phyloP scores from a whole-genome alignment of 805 yeast genomes.

The Starmerella scarabaei region DNA sequence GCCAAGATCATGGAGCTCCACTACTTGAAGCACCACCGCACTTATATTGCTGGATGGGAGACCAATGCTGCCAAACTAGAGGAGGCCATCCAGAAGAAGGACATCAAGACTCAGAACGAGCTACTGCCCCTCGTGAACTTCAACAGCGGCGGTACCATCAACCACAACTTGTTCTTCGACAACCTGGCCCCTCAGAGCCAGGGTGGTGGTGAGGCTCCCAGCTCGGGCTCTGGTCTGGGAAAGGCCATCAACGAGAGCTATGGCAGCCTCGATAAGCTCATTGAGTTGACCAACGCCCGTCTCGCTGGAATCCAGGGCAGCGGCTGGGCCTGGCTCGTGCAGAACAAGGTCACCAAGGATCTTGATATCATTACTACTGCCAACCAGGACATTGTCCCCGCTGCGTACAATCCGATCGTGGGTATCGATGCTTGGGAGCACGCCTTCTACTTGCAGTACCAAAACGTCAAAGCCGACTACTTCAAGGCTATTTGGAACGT shows the following conservation, averaged over 20 bases:
- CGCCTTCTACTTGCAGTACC: slow-evolving; percentile 87
- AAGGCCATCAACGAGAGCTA: slow-evolving; percentile 49
- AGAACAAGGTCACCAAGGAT: slow-evolving; percentile 56
- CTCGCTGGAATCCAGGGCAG: slow-evolving; percentile 88
- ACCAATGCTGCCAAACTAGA: slow-evolving; percentile 59
- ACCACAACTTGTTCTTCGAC: slow-evolving; percentile 81
- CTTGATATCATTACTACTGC: slow-evolving; percentile 68
- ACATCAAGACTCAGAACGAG: slow-evolving; percentile 42
- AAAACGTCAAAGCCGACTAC: slow-evolving; percentile 82
- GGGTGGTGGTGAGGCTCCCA: slow-evolving; percentile 63
- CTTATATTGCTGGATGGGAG: slow-evolving; percentile 79
- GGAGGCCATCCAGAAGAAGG: slow-evolving; percentile 49
- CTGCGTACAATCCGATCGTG: slow-evolving; percentile 56
- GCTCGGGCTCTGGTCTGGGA: slow-evolving; percentile 42
- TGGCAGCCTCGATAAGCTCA: slow-evolving; percentile 62
- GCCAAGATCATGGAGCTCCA: slow-evolving; percentile 77
- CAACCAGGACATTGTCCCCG: slow-evolving; percentile 78
- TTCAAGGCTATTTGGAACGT: slow-evolving; percentile 92
- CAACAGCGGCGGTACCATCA: slow-evolving; percentile 85
- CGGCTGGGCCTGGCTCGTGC: slow-evolving; percentile 88
- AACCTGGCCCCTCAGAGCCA: slow-evolving; percentile 61
- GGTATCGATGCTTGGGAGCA: slow-evolving; percentile 97
- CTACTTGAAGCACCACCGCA: slow-evolving; percentile 84
- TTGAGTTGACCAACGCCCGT: slow-evolving; percentile 47
- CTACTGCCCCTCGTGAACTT: slow-evolving; percentile 68